Evolutionary conservation across 495 filamentous ascomycete genomes (phyloP), one percentile per base, ranked within the genome.

Genomic region (Hypoxylon fragiforme): DNA sequence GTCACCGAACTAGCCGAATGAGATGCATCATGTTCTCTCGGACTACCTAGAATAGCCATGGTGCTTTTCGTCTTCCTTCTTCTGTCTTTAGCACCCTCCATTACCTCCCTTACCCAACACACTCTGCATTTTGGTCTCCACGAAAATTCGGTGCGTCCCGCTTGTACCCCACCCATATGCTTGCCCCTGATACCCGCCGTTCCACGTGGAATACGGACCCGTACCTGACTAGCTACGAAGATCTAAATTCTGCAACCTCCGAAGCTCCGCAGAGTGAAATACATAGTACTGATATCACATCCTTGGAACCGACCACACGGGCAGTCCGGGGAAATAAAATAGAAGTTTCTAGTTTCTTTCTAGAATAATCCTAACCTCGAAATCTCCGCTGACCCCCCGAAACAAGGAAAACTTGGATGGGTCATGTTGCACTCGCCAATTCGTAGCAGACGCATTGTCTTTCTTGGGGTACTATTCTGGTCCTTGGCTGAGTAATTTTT

Each of bases 341-440:
- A 39, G 51, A 61, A 51, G 41, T 56, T 55, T 55, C 57, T 51
- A 56, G 37, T 56, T 52, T 61, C 37, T 43, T 56, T 61, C 46
- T 42, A 60, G 57, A 60, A 60, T 26, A 12, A 40, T 26, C 35
- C 14, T 39, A 36, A 28, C 24, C 24, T 9, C 9, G 34, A 31
- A n/a, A 12, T 12, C 41, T 41, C 15, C 19, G 34, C 26, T n/a
- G 36, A 2, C 52, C 38, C 48, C 48, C 44, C 53, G 58, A 62
- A 62, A 62, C 58, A 14, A 31, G 30, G 28, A 22, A 47, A 24
- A 52, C 16, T 39, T 28, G 37, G 39, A 53, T 30, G 26, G 46
- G 42, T 37, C 36, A 62, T 46, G 52, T 57, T 53, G 47, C 58
- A 62, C 56, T 55, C 34, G 14, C 36, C 34, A 39, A n/a, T 43